phyloP scores from a whole-genome alignment of 1,284 basidiomycete genomes.

The Papiliotrema flavescens region DNA sequence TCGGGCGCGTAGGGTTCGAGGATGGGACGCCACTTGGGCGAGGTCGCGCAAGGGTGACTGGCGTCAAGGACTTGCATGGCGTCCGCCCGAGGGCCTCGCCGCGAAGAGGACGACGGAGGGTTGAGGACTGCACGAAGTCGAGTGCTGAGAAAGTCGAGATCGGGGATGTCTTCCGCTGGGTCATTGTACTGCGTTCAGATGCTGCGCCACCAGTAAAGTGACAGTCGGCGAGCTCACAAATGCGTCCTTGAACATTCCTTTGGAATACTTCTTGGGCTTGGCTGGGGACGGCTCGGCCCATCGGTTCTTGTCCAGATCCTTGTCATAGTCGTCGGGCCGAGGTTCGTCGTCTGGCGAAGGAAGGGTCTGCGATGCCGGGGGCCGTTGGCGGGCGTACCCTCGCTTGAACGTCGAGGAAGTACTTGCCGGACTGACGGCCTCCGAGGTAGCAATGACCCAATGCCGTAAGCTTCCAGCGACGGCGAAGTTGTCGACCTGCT shows the following conservation, averaged over 20 bases:
- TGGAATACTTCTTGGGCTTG: background rate
- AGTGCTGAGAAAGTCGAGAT: background rate
- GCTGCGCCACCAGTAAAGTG: too few species aligned
- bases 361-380: too few species aligned
- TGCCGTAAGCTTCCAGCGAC: too few species aligned
- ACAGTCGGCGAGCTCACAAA: background rate
- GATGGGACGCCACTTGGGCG: background rate
- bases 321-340: too few species aligned
- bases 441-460: too few species aligned
- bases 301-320: too few species aligned
- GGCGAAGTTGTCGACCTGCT: too few species aligned
- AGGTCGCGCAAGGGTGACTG: background rate
- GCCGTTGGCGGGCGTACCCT: too few species aligned
- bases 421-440: too few species aligned
- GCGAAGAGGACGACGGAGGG: conserved; percentile 6
- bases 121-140: conserved; percentile 5
- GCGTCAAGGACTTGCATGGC: background rate
- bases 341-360: too few species aligned
- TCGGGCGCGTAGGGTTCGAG: background rate
- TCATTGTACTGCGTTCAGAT: conserved; percentile 1
- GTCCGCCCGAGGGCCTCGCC: background rate
- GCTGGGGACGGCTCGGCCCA: too few species aligned
- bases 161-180: background rate
- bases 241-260: background rate
- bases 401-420: too few species aligned